A percentile compares a stretch with the other conserved stretches of the same genome.
Conservation (phyloP, 495 filamentous ascomycete genomes). For the Trichoderma erinaceum region DNA sequence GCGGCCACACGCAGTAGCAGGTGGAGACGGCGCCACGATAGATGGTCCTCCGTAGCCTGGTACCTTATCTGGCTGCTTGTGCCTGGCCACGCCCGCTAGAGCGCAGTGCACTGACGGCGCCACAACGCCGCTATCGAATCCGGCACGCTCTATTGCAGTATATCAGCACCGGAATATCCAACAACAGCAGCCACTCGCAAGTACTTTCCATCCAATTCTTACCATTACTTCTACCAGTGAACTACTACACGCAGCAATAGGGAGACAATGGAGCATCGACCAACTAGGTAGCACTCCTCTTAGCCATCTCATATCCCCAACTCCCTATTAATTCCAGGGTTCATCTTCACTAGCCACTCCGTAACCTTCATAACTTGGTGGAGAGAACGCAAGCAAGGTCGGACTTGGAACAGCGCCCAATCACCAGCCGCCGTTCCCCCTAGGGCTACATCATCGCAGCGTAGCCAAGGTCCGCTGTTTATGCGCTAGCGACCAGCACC, state of each 20-base stretch:
- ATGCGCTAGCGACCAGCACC: neutral
- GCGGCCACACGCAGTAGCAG: neutral
- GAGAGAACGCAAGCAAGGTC: neutral
- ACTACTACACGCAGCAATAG: no score
- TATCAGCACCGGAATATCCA: no score
- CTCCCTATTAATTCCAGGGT: neutral
- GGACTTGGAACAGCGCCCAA: neutral
- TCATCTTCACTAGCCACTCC: neutral
- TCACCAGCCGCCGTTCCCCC: neutral
- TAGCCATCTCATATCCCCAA: no score
- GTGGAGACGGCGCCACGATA: neutral
- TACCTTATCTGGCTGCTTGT: neutral
- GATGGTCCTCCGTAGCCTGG: neutral
- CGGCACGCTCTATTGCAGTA: no score
- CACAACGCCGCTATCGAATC: no score
- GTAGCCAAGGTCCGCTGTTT: neutral
- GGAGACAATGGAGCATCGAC: no score
- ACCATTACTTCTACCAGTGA: no score
- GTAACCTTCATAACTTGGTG: neutral
- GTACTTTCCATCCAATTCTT: no score
- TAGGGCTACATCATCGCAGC: neutral
- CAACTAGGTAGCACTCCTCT: no score
- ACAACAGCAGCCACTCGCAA: no score
- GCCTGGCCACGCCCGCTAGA: neutral
- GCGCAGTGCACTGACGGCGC: no score